Evolutionary conservation across 768 basidiomycete species (phyloP).

Genomic region (Phaeotremella fagi): DNA sequence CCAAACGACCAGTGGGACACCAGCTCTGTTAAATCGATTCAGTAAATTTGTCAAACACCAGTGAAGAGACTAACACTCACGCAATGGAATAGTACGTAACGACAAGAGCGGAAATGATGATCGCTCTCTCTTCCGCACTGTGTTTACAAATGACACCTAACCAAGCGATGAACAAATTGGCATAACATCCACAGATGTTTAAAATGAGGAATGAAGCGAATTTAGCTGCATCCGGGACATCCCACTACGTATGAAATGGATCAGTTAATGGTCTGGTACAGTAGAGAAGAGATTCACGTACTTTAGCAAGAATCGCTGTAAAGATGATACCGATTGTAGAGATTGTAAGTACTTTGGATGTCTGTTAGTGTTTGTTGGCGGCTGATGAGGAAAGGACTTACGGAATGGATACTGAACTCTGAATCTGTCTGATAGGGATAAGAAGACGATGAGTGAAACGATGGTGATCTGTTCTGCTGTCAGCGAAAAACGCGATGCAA

Average conservation of each 20-base stretch:
- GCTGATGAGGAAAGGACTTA: neutral
- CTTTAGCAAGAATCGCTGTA: neutral
- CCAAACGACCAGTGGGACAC: conserved; percentile 3
- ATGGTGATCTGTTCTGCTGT: conserved; percentile 6
- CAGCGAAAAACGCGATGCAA: neutral
- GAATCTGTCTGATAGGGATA: conserved; percentile 5
- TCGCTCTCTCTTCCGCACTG: conserved; percentile 4
- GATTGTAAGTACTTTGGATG: neutral
- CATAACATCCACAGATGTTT: neutral
- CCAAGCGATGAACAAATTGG: conserved; percentile 5
- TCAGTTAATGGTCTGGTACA: neutral
- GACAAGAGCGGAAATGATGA: conserved; percentile 4
- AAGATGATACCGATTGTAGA: conserved; percentile 4
- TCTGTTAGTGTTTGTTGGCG: neutral
- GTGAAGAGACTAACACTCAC: no score
- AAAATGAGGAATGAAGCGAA: conserved; percentile 4
- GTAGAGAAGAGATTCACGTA: neutral
- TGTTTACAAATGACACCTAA: conserved; percentile 1
- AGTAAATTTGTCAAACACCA: no score
- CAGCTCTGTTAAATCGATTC: conserved; percentile 1
- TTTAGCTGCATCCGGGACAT: conserved; percentile 3
- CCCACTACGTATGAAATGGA: neutral
- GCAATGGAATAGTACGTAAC: conserved; percentile 4
- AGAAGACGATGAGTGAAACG: conserved; percentile 4
- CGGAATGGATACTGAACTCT: conserved; percentile 3